Percentiles rank a stretch among this genome's conserved stretches.
Evolutionary conservation across 805 yeast genomes (phyloP).

Genomic region (Lachancea sp.): DNA sequence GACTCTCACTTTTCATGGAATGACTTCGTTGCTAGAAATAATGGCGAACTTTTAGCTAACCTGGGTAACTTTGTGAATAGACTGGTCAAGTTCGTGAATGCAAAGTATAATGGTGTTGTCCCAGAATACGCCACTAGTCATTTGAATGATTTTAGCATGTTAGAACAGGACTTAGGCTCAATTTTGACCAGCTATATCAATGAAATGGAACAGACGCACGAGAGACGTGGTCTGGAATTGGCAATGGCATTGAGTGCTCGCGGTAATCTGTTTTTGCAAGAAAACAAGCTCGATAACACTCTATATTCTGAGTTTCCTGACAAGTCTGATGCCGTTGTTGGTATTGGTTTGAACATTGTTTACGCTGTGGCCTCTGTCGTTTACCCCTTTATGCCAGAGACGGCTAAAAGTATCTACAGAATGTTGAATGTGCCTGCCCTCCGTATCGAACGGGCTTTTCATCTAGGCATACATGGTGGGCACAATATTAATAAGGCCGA

Average conservation of each 20-base stretch:
- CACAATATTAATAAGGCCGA: constrained; percentile 88
- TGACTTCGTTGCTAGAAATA: constrained; percentile 90
- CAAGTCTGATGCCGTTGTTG: constrained; percentile 86
- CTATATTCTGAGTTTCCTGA: constrained; percentile 70
- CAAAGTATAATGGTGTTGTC: constrained; percentile 87
- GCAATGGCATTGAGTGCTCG: constrained; percentile 89
- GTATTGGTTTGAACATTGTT: constrained; percentile 81
- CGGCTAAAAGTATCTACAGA: constrained; percentile 58
- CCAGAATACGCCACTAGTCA: constrained; percentile 54
- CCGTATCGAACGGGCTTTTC: constrained; percentile 69
- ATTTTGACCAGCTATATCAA: constrained; percentile 56
- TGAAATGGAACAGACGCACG: constrained; percentile 70
- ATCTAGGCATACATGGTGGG: constrained; percentile 62
- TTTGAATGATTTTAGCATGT: constrained; percentile 41
- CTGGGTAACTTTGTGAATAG: constrained; percentile 96
- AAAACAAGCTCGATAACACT: constrained; percentile 87
- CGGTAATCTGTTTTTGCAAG: constrained; percentile 94
- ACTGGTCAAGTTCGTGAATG: constrained; percentile 78
- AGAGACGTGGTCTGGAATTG: constrained; percentile 83
- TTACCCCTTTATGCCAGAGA: constrained; percentile 87
- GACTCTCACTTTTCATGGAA: constrained; percentile 98
- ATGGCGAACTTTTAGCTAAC: constrained; percentile 89
- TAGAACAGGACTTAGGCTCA: constrained; percentile 52
- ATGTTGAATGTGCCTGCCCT: constrained; percentile 80
- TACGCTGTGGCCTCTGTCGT: constrained; percentile 79